Evolutionary conservation across 257 asterid species (phyloP).

Genomic region (Solanum commersonii): DNA sequence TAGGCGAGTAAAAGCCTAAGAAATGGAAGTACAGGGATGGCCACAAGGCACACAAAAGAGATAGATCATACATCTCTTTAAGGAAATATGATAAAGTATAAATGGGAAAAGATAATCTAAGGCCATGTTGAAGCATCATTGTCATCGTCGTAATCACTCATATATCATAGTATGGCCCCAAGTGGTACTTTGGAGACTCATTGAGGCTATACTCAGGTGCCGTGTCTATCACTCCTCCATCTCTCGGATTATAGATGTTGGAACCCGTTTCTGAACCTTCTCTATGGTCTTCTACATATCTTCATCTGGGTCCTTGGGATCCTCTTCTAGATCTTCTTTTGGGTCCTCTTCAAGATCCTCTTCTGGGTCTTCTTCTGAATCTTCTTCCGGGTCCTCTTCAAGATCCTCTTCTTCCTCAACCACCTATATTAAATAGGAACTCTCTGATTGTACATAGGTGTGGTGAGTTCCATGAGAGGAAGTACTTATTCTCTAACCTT

Average conservation of each 20-base stretch:
- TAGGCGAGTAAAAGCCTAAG: neutral
- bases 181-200: neutral
- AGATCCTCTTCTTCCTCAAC: neutral
- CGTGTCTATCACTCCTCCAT: neutral
- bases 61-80: neutral
- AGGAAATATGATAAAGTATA: neutral
- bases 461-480: neutral
- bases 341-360: neutral
- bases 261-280: neutral
- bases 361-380: too few species aligned
- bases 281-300: neutral
- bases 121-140: neutral
- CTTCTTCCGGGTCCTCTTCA: too few species aligned
- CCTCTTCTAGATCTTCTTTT: too few species aligned
- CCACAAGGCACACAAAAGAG: neutral
- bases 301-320: too few species aligned
- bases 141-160: neutral
- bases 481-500: neutral
- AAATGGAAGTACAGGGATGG: neutral
- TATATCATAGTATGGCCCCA: neutral
- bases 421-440: neutral
- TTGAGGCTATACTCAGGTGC: neutral
- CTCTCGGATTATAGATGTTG: neutral
- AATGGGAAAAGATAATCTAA: neutral
- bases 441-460: neutral